Percentiles rank a stretch among this genome's conserved stretches.
These are phyloP conservation scores for Heliosperma pusillum DNA, from an alignment of 148 eudicot genomes.

Conservation along the genomic window DNA sequence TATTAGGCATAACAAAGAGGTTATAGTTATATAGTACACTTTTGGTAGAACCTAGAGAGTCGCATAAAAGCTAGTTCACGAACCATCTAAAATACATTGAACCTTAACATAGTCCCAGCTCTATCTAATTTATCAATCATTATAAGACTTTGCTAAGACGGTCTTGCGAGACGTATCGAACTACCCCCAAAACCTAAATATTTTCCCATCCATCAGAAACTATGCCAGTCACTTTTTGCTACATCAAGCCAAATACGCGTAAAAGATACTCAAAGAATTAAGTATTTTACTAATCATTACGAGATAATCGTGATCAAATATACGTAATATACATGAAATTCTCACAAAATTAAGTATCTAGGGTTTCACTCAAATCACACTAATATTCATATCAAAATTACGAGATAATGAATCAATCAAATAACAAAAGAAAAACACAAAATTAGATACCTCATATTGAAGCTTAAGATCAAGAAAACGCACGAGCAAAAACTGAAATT, in stretches of 20 bases:
- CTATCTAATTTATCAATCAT: too few relatives aligned
- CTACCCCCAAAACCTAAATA: not conserved
- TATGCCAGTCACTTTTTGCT: not conserved
- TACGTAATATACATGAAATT: not conserved
- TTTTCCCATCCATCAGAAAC: not conserved
- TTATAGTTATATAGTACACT: too few relatives aligned
- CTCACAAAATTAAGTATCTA: not conserved
- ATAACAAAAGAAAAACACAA: not conserved
- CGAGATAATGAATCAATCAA: not conserved
- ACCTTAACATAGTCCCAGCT: too few relatives aligned
- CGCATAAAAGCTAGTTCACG: too few relatives aligned
- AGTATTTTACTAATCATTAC: not conserved
- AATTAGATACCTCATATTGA: conserved; percentile 25
- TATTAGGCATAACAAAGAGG: too few relatives aligned
- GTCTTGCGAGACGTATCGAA: not conserved
- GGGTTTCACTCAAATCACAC: not conserved
- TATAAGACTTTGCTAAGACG: not conserved
- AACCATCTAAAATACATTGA: too few relatives aligned
- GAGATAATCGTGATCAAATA: not conserved
- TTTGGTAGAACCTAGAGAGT: too few relatives aligned
- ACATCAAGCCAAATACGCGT: not conserved
- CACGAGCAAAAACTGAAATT: not conserved
- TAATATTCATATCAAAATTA: not conserved
- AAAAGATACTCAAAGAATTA: too few relatives aligned
- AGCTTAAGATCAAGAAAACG: conserved; percentile 2